Conservation (phyloP, 1,284 basidiomycete species). For the Trametes polyzona region DNA sequence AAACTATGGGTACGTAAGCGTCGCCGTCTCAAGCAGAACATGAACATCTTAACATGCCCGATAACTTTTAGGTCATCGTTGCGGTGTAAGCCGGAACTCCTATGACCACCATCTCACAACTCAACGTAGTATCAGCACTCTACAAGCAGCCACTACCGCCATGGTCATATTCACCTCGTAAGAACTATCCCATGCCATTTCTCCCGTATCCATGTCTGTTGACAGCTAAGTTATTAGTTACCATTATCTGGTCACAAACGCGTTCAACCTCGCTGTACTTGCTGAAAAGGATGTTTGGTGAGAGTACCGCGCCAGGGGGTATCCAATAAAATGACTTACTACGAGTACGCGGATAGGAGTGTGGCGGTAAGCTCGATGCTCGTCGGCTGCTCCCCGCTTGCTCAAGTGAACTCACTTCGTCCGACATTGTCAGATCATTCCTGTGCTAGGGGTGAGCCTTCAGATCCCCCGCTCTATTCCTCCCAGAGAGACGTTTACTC, state of each 20-base stretch:
- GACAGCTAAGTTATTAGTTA: neutral
- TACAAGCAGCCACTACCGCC: neutral
- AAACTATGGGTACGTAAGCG: conserved; percentile 5
- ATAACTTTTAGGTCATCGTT: neutral
- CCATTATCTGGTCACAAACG: conserved; percentile 1
- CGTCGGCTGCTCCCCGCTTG: no score
- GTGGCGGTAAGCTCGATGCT: neutral
- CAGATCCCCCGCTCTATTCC: no score
- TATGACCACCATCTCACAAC: neutral
- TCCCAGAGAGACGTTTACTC: no score
- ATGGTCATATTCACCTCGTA: no score
- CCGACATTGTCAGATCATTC: neutral
- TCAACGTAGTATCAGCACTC: neutral
- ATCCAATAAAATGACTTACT: neutral
- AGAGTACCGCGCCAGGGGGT: neutral
- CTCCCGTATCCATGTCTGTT: neutral
- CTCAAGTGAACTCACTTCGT: no score
- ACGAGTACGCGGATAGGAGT: neutral
- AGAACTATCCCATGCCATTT: no score
- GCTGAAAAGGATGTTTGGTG: neutral
- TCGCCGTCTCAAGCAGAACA: no score
- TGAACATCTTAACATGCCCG: neutral
- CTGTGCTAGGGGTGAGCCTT: neutral
- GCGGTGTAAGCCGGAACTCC: neutral
- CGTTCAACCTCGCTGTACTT: neutral